phyloP scores from a whole-genome alignment of 2,329 filamentous ascomycete species.

The Keithomyces neogunnii region DNA sequence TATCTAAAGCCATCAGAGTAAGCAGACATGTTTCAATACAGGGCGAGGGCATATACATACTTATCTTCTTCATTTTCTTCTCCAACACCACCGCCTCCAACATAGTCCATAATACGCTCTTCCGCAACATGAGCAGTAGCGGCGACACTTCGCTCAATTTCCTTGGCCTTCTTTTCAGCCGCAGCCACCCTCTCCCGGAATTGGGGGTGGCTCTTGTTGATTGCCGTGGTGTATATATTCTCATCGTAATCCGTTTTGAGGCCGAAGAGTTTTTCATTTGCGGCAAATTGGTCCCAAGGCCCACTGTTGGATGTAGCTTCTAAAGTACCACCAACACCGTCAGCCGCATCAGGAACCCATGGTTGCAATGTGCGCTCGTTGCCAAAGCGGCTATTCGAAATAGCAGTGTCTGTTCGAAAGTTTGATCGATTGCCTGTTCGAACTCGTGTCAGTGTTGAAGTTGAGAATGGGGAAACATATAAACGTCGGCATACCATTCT shows the following conservation, averaged over 20 bases:
- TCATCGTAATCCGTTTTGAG: slow-evolving; percentile 88
- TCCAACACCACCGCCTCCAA: slow-evolving; percentile 54
- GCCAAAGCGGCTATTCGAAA: slow-evolving; percentile 63
- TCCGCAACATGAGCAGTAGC: slow-evolving; percentile 80
- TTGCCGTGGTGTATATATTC: slow-evolving; percentile 85
- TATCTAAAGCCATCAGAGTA: slow-evolving; percentile 47
- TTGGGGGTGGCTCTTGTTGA: slow-evolving; percentile 74
- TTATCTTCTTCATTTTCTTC: slow-evolving; percentile 88
- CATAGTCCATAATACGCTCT: slow-evolving; percentile 67
- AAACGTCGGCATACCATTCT: slow-evolving; percentile 24
- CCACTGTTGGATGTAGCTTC: slow-evolving; percentile 46
- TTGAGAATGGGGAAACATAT: background rate
- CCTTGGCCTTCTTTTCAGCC: slow-evolving; percentile 76
- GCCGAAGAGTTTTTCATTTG: slow-evolving; percentile 81
- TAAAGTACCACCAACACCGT: slow-evolving; percentile 61
- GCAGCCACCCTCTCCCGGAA: slow-evolving; percentile 71
- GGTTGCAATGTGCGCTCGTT: slow-evolving; percentile 70
- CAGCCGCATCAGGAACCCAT: slow-evolving; percentile 63
- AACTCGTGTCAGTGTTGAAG: background rate
- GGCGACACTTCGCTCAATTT: slow-evolving; percentile 72
- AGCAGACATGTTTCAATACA: slow-evolving; percentile 5
- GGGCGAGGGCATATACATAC: slow-evolving; percentile 30
- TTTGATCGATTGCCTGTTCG: slow-evolving; percentile 51
- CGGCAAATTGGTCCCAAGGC: slow-evolving; percentile 89
- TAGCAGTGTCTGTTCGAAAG: slow-evolving; percentile 84